phyloP scores from a whole-genome alignment of 495 filamentous ascomycete species.

The Penicillium cosmopolitanum region DNA sequence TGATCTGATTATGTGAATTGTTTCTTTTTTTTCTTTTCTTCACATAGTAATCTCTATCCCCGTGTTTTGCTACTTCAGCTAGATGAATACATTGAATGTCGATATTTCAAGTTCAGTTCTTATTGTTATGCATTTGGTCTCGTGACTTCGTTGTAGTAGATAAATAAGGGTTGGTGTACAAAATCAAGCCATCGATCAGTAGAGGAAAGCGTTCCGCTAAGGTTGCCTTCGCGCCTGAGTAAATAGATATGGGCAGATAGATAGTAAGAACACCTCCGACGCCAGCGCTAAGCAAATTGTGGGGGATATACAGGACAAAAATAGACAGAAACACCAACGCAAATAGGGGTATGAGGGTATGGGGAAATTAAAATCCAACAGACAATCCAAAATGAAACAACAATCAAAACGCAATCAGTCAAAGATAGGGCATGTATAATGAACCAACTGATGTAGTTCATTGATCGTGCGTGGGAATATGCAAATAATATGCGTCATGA shows the following conservation, averaged over 20 bases:
- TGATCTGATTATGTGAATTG: not conserved
- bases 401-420: not conserved
- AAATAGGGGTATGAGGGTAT: slow-evolving; percentile 9
- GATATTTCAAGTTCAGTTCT: slow-evolving; percentile 8
- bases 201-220: too few relatives aligned
- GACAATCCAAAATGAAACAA: not conserved
- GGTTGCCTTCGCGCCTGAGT: not conserved
- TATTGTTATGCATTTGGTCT: too few relatives aligned
- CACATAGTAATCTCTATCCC: slow-evolving; percentile 30
- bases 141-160: not conserved
- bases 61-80: slow-evolving; percentile 16
- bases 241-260: too few relatives aligned
- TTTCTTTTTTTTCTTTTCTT: slow-evolving; percentile 1
- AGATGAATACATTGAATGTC: slow-evolving; percentile 29
- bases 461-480: too few relatives aligned
- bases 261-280: slow-evolving; percentile 21
- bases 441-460: too few relatives aligned
- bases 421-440: not conserved
- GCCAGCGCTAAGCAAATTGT: slow-evolving; percentile 16
- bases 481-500: not conserved
- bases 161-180: not conserved
- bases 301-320: slow-evolving; percentile 14
- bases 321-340: slow-evolving; percentile 7
- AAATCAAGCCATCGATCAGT: not conserved
- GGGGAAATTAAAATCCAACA: not conserved